Base-by-base conservation (phyloP, 345 rosid species). In the Pistacia integerrima region DNA sequence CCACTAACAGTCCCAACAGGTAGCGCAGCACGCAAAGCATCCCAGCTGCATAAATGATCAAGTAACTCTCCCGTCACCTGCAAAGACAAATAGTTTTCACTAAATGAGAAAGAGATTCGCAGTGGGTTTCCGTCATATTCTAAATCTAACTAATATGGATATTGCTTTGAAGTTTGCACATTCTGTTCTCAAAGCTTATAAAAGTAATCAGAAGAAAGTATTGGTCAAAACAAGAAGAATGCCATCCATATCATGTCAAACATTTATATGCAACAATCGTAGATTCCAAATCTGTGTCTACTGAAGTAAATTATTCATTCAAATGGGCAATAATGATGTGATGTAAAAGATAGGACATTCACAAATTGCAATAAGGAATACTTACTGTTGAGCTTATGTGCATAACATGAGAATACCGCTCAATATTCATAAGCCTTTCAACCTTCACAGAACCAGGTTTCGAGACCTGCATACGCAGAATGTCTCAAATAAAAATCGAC, bases 1-100 rank as follows among this genome's bases (percentile, higher is more conserved):
- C 98, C 99, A 17, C 99, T 93, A 72, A 95, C 98, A 22, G 98
- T 95, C 70, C 99, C 97, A 63, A 93, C 97, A 11, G 99, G 99
- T 72, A 95, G 83, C 60, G 98, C 97, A 65, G 97, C 90, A 30
- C 99, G 94, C 71, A 95, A 86, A 65, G 80, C 98, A 79, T 95
- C 97, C 99, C 99, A 95, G 83, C 97, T 83, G 57, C 89, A 85
- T 83, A 92, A 81, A 77, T 88, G n/a, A 63, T 95, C 97, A 2
- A 85, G 91, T 22, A 90, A 78, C 69, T 95, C 99, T 2, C 98
- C 99, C 5, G 84, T 87, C 30, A 96, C 94, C 99, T 95, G 82
- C 64, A 74, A 70, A 63, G 70, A 63, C 22, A 72, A 18, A 63
- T 12, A 59, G 10, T 17, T 22, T 48, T 36, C 56, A 59, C n/a